Evolutionary conservation across 164 flowering plant species (phyloP).

Genomic region (Berberis thunbergii): DNA sequence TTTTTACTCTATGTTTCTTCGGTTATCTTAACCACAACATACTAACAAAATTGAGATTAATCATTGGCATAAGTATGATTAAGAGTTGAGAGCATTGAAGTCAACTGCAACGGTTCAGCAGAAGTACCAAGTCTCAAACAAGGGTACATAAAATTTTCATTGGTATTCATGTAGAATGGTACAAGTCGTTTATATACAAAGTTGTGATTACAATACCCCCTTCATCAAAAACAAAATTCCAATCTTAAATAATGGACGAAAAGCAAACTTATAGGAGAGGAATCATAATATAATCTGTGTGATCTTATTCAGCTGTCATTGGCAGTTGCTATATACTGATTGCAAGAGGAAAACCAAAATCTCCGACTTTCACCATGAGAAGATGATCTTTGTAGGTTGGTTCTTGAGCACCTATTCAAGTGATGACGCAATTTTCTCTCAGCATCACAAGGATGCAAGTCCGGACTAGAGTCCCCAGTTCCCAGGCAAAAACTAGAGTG

Average conservation of each 20-base stretch:
- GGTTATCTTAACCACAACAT: too few relatives aligned
- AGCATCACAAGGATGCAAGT: constrained; percentile 26
- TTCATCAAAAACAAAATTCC: background rate
- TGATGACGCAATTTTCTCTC: constrained; percentile 26
- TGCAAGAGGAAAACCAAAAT: constrained; percentile 58
- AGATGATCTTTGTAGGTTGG: constrained; percentile 41
- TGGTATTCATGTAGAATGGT: background rate
- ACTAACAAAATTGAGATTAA: too few relatives aligned
- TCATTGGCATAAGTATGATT: too few relatives aligned
- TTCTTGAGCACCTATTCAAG: constrained; percentile 40
- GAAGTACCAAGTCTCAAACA: background rate
- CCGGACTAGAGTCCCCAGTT: constrained; percentile 38
- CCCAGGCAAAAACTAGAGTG: constrained; percentile 66
- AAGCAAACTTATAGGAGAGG: too few relatives aligned
- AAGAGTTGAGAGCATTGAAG: background rate
- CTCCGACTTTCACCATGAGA: constrained; percentile 46
- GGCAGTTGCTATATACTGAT: constrained; percentile 41
- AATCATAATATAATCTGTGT: too few relatives aligned
- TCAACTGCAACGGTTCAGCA: background rate
- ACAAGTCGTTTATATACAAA: constrained; percentile 10
- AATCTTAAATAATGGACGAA: background rate
- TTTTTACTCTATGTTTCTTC: too few relatives aligned
- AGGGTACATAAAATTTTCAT: constrained; percentile 3
- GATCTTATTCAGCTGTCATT: constrained; percentile 27
- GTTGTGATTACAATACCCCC: background rate